phyloP scores from a whole-genome alignment of 2,329 filamentous ascomycete species.

The Claviceps purpurea region DNA sequence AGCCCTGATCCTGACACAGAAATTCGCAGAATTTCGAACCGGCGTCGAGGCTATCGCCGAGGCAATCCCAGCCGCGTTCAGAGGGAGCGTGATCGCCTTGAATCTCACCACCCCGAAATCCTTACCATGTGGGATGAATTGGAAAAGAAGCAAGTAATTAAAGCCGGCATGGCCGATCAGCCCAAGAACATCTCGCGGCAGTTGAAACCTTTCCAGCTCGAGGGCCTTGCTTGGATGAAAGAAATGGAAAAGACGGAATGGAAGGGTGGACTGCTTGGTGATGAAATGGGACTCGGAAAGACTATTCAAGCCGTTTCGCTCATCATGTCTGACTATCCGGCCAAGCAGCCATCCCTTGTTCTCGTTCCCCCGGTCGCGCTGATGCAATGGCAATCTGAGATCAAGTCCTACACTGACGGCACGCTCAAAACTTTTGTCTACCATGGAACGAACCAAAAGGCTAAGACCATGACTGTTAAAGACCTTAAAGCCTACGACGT shows the following conservation, averaged over 20 bases:
- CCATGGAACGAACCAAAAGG: constrained; percentile 74
- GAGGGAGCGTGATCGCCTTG: constrained; percentile 52
- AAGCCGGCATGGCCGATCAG: constrained; percentile 29
- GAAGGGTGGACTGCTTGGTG: constrained; percentile 80
- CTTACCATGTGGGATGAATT: constrained; percentile 75
- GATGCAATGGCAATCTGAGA: constrained; percentile 88
- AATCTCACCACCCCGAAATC: constrained; percentile 64
- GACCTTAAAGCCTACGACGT: constrained; percentile 78
- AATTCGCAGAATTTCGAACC: constrained; percentile 11
- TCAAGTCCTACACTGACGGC: constrained; percentile 69
- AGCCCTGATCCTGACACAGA: background rate
- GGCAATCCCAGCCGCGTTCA: constrained; percentile 15
- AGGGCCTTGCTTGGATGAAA: constrained; percentile 90
- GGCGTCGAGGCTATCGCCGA: constrained; percentile 22
- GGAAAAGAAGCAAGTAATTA: constrained; percentile 52
- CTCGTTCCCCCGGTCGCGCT: constrained; percentile 85
- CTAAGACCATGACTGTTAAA: constrained; percentile 61
- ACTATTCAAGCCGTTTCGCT: constrained; percentile 96
- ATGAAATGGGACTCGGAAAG: constrained; percentile 98
- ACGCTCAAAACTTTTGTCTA: constrained; percentile 83
- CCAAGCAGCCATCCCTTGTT: constrained; percentile 69
- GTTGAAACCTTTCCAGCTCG: constrained; percentile 85
- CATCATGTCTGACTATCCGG: constrained; percentile 94
- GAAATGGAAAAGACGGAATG: constrained; percentile 76
- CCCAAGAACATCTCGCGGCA: constrained; percentile 67